phyloP scores from a whole-genome alignment of 306 rosid species.

The Acacia acuminata region DNA sequence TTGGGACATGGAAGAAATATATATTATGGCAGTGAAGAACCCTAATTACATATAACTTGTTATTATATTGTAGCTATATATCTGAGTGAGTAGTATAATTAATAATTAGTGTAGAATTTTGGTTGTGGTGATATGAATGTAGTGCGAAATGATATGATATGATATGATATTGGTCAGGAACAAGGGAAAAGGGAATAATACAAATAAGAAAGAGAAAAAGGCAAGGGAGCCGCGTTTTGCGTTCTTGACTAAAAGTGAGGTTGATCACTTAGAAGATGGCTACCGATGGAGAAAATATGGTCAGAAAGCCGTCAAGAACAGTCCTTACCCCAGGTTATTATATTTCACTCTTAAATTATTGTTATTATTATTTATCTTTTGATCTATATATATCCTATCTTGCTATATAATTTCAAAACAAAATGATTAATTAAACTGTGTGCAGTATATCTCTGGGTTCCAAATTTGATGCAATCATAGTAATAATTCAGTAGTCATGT shows the following conservation, averaged over 20 bases:
- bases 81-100: too few species aligned
- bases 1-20: conserved; percentile 2
- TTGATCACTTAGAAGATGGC: conserved; percentile 79
- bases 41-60: conserved; percentile 19
- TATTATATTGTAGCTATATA: neutral
- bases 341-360: too few species aligned
- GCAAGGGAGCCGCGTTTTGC: conserved; percentile 57
- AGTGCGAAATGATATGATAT: neutral
- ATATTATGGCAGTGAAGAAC: conserved; percentile 9
- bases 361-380: too few species aligned
- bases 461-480: neutral
- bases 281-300: conserved; percentile 84
- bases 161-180: neutral
- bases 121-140: neutral
- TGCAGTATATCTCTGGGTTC: neutral
- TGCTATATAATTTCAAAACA: neutral
- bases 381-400: neutral
- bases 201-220: conserved; percentile 55
- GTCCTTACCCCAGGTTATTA: conserved; percentile 72
- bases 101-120: neutral
- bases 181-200: conserved; percentile 46
- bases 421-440: conserved; percentile 4
- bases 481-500: neutral
- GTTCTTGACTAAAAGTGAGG: conserved; percentile 75
- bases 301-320: conserved; percentile 74